Evolutionary conservation across 108 stramenopile species (phyloP).

Genomic region (Pseudonitzschia pungens): DNA sequence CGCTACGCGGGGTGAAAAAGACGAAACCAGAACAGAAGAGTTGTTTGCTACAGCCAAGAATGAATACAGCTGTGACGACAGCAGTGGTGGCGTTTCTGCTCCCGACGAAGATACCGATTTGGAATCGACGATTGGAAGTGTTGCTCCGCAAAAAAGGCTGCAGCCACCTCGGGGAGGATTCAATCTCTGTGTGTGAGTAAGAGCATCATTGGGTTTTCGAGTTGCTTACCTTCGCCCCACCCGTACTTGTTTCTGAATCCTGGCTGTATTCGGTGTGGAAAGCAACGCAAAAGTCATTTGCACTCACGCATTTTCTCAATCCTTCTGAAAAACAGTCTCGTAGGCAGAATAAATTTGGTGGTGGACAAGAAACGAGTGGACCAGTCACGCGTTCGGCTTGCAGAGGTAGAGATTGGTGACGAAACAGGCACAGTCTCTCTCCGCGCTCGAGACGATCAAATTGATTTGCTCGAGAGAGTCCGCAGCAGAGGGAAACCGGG

Average conservation of each 20-base stretch:
- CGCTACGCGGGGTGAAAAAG: neutral
- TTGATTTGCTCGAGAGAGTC: slow-evolving; percentile 65
- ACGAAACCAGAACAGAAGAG: neutral
- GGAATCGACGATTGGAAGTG: slow-evolving; percentile 20
- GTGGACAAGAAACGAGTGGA: slow-evolving; percentile 83
- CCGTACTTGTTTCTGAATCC: neutral
- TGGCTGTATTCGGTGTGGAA: neutral
- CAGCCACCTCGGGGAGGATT: slow-evolving; percentile 79
- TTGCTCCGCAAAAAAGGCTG: slow-evolving; percentile 55
- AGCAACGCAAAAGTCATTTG: too few species aligned
- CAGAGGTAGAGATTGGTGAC: slow-evolving; percentile 84
- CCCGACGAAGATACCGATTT: slow-evolving; percentile 19
- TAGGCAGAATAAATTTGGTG: slow-evolving; percentile 75
- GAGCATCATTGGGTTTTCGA: neutral
- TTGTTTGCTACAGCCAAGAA: neutral
- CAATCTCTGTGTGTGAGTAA: slow-evolving; percentile 84
- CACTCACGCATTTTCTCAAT: neutral
- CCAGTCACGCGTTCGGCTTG: slow-evolving; percentile 72
- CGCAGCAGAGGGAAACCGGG: slow-evolving; percentile 43
- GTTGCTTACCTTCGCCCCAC: neutral
- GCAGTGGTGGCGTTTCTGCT: neutral
- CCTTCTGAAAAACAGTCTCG: slow-evolving; percentile 41
- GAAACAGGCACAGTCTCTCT: slow-evolving; percentile 74
- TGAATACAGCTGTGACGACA: slow-evolving; percentile 11
- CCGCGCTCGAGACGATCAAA: slow-evolving; percentile 84